Evolutionary conservation across 2,329 filamentous ascomycete genomes (phyloP).

Genomic region (Coniochaeta hoffmannii): DNA sequence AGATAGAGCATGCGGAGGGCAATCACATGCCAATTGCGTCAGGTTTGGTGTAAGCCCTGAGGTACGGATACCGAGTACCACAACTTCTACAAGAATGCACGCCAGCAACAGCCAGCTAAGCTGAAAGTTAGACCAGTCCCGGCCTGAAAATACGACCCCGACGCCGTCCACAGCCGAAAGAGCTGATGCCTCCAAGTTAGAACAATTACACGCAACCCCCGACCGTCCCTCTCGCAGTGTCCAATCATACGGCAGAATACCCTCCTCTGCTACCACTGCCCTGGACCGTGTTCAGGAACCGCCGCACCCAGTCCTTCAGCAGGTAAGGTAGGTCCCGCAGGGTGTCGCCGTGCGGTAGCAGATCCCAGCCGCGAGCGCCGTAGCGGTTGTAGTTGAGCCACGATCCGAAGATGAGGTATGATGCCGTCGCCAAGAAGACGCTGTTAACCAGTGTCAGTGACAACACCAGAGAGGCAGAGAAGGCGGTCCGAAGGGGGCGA

Average conservation of each 20-base stretch:
- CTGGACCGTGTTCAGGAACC: conserved; percentile 76
- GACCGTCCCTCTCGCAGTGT: neutral
- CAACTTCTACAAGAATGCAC: neutral
- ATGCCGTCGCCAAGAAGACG: conserved; percentile 72
- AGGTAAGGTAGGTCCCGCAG: conserved; percentile 90
- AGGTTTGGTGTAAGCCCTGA: neutral
- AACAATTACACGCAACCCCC: neutral
- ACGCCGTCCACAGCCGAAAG: neutral
- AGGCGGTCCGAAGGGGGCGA: too few species aligned
- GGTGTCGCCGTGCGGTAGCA: conserved; percentile 85
- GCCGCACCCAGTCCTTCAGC: conserved; percentile 77
- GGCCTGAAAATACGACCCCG: neutral
- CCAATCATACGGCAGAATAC: conserved; percentile 77
- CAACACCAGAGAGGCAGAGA: neutral
- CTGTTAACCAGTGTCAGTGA: conserved; percentile 34
- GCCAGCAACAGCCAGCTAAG: neutral
- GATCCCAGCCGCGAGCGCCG: conserved; percentile 89
- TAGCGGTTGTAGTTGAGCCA: conserved; percentile 99
- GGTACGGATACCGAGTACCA: neutral
- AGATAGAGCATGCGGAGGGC: neutral
- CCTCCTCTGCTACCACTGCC: conserved; percentile 79
- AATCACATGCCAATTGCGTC: neutral
- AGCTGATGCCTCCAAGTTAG: neutral
- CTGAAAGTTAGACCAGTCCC: neutral
- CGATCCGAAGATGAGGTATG: conserved; percentile 94